phyloP scores from a whole-genome alignment of 495 filamentous ascomycete species.

The Clohesyomyces aquaticus region DNA sequence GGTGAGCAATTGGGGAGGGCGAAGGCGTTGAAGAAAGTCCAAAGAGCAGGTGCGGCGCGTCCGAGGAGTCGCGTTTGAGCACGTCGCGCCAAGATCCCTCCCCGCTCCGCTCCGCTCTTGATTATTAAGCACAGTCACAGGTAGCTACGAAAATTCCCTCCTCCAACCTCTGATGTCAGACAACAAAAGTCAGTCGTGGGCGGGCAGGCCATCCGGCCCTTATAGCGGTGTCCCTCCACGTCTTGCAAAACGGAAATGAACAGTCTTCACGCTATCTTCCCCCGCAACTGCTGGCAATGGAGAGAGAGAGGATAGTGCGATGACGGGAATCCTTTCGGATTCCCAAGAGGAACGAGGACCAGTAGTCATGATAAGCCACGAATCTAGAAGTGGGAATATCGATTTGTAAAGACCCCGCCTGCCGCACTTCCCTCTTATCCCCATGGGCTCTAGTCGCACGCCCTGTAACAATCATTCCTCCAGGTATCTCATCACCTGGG shows the following conservation, averaged over 20 bases:
- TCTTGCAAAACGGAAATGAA: no score
- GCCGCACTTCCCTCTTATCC: not conserved
- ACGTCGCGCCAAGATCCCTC: not conserved
- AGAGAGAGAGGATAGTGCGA: no score
- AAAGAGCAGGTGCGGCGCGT: not conserved
- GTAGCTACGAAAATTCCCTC: not conserved
- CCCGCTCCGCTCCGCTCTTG: not conserved
- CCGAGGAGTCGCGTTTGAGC: not conserved
- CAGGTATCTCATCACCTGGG: not conserved
- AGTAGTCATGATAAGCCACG: not conserved
- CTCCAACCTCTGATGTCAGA: not conserved
- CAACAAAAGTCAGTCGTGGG: no score
- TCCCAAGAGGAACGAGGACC: no score
- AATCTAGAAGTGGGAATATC: not conserved
- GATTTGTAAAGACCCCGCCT: not conserved
- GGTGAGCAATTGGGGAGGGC: not conserved
- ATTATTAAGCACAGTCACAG: conserved; percentile 3
- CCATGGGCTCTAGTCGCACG: not conserved
- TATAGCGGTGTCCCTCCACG: no score
- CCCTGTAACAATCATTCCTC: conserved; percentile 1
- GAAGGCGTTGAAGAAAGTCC: not conserved
- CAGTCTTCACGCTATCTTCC: no score
- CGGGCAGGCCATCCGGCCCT: no score
- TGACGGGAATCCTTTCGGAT: no score
- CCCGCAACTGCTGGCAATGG: no score